Base-by-base conservation (phyloP, 2,329 filamentous ascomycete genomes). In the Talaromyces sp. region DNA sequence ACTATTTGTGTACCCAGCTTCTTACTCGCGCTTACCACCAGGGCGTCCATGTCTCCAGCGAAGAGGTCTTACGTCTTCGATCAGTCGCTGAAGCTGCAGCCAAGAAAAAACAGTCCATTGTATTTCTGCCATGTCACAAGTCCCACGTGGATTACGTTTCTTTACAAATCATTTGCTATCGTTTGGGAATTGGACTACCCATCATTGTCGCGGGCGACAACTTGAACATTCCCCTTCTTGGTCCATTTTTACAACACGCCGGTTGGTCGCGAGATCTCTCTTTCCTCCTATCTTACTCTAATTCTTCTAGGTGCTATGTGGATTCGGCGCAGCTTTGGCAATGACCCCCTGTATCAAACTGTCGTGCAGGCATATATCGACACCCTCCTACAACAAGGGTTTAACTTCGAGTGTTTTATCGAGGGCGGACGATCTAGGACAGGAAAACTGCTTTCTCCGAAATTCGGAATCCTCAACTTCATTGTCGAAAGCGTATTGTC, bases 321-420 rank as follows among this genome's bases (percentile, higher is more conserved):
- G 85, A 97, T 99, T 67, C 84, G 94, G 45, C 80, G 94, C 42
- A 89, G 89, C 46, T 99, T 99, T 72, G 92, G 91, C 37, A 90
- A 96, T 56, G 94, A 99, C 69, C 84, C 89, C 32, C 77, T 99
- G 1, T 99, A 99, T 70, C 85, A 86, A 4, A 93, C 92, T 0
- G 80, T 97, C n/a, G 93, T 99, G 6, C 94, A 99, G 72, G 85
- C 91, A 6, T 99, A 99, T 67, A 91, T 99, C 63, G 94, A 99
- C 70, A 95, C 91, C 0, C 71, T 99, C 39, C 79, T 99, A 2
- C 90, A 94, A 66, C 87, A 90, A 58, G 94, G 94, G 0, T 96
- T 88, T 74, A 97, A 99, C 69, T 85, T 99, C 44, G 93, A 97
- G 72, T 99, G 94, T 71, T 99, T 99, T 65, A 95, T 99, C 54